These are phyloP conservation scores for Wolfiporia cocos DNA, from an alignment of 1,284 basidiomycete species.

Conservation along the genomic window DNA sequence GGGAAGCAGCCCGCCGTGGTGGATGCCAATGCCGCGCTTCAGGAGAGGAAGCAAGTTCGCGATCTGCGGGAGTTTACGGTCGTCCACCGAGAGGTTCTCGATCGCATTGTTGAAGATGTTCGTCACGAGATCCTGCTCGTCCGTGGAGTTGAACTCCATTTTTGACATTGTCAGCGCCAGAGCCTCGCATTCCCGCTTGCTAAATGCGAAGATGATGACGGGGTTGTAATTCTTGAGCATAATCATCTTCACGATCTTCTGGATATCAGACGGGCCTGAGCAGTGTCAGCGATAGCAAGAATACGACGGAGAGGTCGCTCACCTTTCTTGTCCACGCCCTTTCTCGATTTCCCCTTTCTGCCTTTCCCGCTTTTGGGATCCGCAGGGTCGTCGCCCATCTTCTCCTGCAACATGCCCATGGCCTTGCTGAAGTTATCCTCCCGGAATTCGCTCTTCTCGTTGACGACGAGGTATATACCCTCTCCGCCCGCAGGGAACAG, in stretches of 20 bases:
- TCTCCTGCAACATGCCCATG: conserved; percentile 89
- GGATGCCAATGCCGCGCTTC: conserved; percentile 95
- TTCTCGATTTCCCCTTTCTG: conserved; percentile 84
- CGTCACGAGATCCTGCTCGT: conserved; percentile 86
- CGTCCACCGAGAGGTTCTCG: conserved; percentile 82
- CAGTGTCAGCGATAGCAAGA: conserved; percentile 2
- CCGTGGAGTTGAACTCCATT: conserved; percentile 92
- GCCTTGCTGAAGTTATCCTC: conserved; percentile 99
- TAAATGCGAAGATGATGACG: conserved; percentile 98
- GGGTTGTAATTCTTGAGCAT: conserved; percentile 98
- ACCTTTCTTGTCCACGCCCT: conserved; percentile 92
- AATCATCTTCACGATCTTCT: conserved; percentile 99
- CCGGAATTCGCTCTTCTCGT: conserved; percentile 94
- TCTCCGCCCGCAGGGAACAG: conserved; percentile 96
- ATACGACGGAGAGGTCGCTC: conserved; percentile 12
- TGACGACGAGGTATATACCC: conserved; percentile 96
- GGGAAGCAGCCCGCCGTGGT: conserved; percentile 96
- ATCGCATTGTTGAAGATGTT: conserved; percentile 97
- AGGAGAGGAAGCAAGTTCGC: conserved; percentile 89
- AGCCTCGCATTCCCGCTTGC: conserved; percentile 95
- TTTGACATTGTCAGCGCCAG: conserved; percentile 92
- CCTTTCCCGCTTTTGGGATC: conserved; percentile 79
- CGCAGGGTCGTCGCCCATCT: conserved; percentile 89
- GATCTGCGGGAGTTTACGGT: conserved; percentile 92
- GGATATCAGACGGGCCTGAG: conserved; percentile 87